These are phyloP conservation scores for Euclidium syriacum DNA, from an alignment of 345 rosid genomes.

Conservation along the genomic window DNA sequence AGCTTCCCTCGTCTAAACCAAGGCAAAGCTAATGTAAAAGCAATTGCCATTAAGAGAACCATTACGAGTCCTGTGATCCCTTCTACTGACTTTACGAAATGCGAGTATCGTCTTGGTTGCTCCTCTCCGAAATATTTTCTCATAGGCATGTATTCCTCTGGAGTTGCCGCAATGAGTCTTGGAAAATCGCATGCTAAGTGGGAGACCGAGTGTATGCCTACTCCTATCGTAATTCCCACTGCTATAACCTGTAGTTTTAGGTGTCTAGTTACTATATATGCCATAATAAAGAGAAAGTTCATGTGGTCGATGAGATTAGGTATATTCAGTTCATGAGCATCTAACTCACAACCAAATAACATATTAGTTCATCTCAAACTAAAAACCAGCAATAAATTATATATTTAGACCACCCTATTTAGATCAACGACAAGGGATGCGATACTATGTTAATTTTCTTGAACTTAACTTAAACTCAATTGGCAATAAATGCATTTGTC, in stretches of 20 bases:
- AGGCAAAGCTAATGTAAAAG: constrained; percentile 63
- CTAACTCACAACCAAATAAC: too few species aligned
- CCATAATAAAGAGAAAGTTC: too few species aligned
- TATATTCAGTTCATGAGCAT: too few species aligned
- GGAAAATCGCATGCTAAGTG: constrained; percentile 74
- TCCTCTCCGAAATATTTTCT: constrained; percentile 44
- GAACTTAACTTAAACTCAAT: too few species aligned
- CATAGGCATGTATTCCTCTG: constrained; percentile 43
- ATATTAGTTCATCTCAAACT: too few species aligned
- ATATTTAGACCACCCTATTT: too few species aligned
- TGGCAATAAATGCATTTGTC: too few species aligned
- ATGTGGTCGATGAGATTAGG: too few species aligned
- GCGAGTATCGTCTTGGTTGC: constrained; percentile 52
- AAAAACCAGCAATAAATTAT: too few species aligned
- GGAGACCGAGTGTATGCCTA: constrained; percentile 46
- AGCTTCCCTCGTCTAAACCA: constrained; percentile 56
- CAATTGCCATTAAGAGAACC: constrained; percentile 63
- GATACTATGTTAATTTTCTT: too few species aligned
- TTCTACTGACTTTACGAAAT: constrained; percentile 50
- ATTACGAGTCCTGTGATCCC: constrained; percentile 62
- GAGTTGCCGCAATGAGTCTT: constrained; percentile 44
- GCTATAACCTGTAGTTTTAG: constrained; percentile 50
- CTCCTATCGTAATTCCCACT: constrained; percentile 48
- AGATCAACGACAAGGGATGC: too few species aligned
- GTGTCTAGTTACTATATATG: background rate